Base-by-base conservation (phyloP, 495 filamentous ascomycete species). In the Astrocystis sublimbata region DNA sequence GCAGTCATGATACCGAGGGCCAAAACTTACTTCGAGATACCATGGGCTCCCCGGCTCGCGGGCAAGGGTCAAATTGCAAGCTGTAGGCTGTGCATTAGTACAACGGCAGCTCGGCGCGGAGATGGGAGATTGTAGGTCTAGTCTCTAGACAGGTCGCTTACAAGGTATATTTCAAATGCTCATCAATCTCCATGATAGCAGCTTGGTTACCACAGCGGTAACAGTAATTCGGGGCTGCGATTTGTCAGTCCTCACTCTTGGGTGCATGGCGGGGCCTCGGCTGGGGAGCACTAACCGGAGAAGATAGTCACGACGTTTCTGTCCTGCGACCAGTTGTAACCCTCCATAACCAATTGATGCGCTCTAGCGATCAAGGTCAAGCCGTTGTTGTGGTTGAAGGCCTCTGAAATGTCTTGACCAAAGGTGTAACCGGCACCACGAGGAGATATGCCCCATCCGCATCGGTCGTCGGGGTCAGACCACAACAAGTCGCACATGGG, bases 121-220 rank as follows among this genome's bases (percentile, higher is more conserved):
- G 46, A 50, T 13, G 5, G 42, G 6, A 50, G 10, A 26, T 3
- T 46, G 5, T 46, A 47, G 41, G 23, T 38, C 58, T 26, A 35
- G 38, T 61, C 59, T 45, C 8, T 26, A 38, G 21, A 23, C 19
- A 15, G 56, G 13, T 12, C 23, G 89, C 92, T 78, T 85, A 98
- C 94, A 98, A 98, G 70, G 94, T 98, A 75, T 98, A 98, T 82
- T 98, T 98, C 76, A 98, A 79, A 77, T 98, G 92, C 78, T 98
- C 94, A 64, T 98, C 94, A 76, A 98, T 98, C 77, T 98, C 94
- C 94, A 98, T 98, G 76, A 98, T 98, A 9, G 94, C 94, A 52
- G 94, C 94, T 78, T 98, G 94, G 78, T 98, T 98, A 69, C 94
- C 94, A 75, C 94, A 98, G 73, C 94, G 85, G 81, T 96, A 96